Evolutionary conservation across 1,139 yeast genomes (phyloP), one percentile per base, ranked within the genome.

Genomic region (Meyerozyma sp.): DNA sequence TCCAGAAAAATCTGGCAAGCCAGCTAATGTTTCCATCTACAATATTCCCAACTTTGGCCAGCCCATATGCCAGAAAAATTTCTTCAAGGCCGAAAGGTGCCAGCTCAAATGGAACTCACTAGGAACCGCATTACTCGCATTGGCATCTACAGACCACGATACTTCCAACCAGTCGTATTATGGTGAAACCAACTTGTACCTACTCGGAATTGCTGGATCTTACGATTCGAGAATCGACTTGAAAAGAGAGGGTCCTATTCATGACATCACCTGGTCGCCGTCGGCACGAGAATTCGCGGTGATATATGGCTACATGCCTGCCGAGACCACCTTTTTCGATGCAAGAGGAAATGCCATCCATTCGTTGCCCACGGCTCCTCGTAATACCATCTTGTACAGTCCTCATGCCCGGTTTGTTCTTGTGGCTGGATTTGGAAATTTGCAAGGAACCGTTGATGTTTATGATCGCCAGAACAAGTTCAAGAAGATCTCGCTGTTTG

Each of bases 221-320:
- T 90, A 88, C 59, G 96, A 93, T 58, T 87, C 93, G 39, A 77
- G 96, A 58, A 91, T 94, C 55, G 79, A 82, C 46, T 79, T 94
- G 56, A 89, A 86, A 49, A 84, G 87, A 58, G 96, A 89, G 57
- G 98, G 98, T 25, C 98, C 98, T 39, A 90, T 94, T 54, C 97
- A 94, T 66, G 98, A 93, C 62, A 86, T 93, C 52, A 84, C 95
- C 29, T 94, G 99, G 99, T 86, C 96, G 26, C 97, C 98, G 47
- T 82, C 91, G 43, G 89, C 96, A 18, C 79, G 96, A 56, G 98
- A 93, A 69, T 94, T 94, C 70, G 98, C 97, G 46, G 98, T 93
- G 41, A 90, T 87, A 48, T 91, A 91, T 61, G 99, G 98, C 32
- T 91, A 79, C 66, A 94, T 94, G 98, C 99, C 99, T 2, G 89